Conservation (phyloP, 2,329 filamentous ascomycete genomes). For the Colletotrichum sp. region DNA sequence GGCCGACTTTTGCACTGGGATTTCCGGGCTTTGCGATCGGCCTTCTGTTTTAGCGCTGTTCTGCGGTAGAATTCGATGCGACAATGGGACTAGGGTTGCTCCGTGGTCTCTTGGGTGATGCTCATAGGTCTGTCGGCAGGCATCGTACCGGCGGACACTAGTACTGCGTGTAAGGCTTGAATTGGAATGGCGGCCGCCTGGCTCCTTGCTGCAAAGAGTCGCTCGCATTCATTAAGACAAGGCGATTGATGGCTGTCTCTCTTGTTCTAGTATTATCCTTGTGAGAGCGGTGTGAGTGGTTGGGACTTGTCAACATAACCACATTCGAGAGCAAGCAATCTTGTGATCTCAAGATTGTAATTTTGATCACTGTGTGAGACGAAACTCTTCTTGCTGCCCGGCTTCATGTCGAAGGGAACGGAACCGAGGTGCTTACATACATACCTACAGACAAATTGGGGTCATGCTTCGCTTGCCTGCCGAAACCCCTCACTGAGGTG, state of each 20-base stretch:
- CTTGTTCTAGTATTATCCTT: neutral
- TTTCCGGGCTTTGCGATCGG: neutral
- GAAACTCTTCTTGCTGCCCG: too few relatives aligned
- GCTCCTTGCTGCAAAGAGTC: neutral
- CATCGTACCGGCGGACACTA: neutral
- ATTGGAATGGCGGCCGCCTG: neutral
- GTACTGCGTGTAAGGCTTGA: neutral
- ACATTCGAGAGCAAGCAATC: neutral
- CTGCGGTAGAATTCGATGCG: neutral
- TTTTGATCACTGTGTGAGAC: too few relatives aligned
- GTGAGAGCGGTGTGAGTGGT: neutral
- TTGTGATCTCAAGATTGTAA: too few relatives aligned
- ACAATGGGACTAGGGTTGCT: neutral
- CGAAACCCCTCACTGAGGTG: neutral
- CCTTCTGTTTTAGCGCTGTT: neutral
- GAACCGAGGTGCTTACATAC: neutral
- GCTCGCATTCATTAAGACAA: neutral
- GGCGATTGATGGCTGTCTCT: neutral
- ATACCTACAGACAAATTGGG: neutral
- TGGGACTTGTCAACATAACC: accelerated
- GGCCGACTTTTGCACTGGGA: neutral
- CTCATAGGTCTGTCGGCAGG: neutral
- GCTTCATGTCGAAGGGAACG: too few relatives aligned
- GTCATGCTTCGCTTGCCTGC: neutral
- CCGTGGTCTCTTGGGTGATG: neutral